Conservation (phyloP, 768 basidiomycete species). For the Boletus edulis region DNA sequence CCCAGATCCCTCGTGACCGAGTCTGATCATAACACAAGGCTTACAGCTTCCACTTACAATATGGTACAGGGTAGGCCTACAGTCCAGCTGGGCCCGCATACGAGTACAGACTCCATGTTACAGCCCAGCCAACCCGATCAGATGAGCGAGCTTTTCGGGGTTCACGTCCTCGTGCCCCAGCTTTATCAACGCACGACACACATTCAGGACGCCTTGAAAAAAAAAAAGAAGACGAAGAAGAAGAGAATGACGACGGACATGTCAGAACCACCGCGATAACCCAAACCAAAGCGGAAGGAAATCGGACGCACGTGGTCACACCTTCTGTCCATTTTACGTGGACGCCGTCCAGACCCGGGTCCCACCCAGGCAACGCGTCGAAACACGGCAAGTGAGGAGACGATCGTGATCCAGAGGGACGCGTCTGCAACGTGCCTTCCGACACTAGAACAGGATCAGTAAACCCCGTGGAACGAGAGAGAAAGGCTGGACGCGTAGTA, state of each 20-base stretch:
- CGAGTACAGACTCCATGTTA: neutral
- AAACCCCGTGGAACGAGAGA: neutral
- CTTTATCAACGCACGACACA: conserved; percentile 8
- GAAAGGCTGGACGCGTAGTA: neutral
- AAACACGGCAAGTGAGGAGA: conserved; percentile 21
- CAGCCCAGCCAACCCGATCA: conserved; percentile 6
- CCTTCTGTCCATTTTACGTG: conserved; percentile 22
- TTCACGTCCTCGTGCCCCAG: conserved; percentile 5
- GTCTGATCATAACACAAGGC: neutral
- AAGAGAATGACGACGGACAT: neutral
- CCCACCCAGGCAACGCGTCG: conserved; percentile 12
- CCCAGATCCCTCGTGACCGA: neutral
- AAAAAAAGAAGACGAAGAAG: neutral
- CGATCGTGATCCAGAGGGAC: conserved; percentile 31
- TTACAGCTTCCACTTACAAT: neutral
- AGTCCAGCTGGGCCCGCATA: neutral
- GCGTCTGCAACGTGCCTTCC: conserved; percentile 43
- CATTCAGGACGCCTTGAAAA: conserved; percentile 10
- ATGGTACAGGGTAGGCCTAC: neutral
- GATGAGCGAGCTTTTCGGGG: conserved; percentile 10
- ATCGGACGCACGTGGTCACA: conserved; percentile 18
- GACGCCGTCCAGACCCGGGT: conserved; percentile 17
- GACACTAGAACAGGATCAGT: conserved; percentile 28
- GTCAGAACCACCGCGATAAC: neutral
- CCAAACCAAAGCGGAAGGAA: neutral